Conservation (phyloP, 1,139 yeast genomes). For the Candida neerlandica region DNA sequence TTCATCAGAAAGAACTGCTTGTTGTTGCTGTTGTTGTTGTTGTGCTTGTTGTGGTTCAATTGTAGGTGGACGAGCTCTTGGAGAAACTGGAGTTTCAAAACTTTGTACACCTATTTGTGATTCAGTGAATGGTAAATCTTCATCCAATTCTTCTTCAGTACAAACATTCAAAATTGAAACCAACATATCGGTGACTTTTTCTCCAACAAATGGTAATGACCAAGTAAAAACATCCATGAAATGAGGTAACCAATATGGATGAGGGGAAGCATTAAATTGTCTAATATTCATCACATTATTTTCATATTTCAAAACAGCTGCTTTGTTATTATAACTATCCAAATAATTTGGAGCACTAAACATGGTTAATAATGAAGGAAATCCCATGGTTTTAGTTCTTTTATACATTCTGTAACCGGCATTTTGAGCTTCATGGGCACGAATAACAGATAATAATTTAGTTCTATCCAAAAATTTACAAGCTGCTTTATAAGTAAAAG, state of each 20-base stretch:
- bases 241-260: conserved; percentile 97
- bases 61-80: conserved; percentile 17
- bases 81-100: conserved; percentile 9
- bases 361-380: conserved; percentile 88
- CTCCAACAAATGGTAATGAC: conserved; percentile 99
- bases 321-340: conserved; percentile 92
- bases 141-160: conserved; percentile 91
- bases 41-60: conserved; percentile 10
- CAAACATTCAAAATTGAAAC: conserved; percentile 90
- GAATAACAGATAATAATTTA: conserved; percentile 75
- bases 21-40: background rate
- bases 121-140: conserved; percentile 54
- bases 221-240: conserved; percentile 98
- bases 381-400: conserved; percentile 83
- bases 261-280: conserved; percentile 90
- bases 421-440: conserved; percentile 98
- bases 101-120: conserved; percentile 15
- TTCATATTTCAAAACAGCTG: conserved; percentile 91
- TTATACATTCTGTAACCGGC: conserved; percentile 96
- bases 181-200: conserved; percentile 90
- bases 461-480: conserved; percentile 81
- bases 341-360: conserved; percentile 96
- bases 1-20: conserved; percentile 7
- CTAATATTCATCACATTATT: conserved; percentile 92
- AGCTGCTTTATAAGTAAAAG: conserved; percentile 83